Percentiles rank a stretch among this genome's conserved stretches.
Conservation (phyloP, 2,329 filamentous ascomycete genomes). For the Seiridium cupressi region DNA sequence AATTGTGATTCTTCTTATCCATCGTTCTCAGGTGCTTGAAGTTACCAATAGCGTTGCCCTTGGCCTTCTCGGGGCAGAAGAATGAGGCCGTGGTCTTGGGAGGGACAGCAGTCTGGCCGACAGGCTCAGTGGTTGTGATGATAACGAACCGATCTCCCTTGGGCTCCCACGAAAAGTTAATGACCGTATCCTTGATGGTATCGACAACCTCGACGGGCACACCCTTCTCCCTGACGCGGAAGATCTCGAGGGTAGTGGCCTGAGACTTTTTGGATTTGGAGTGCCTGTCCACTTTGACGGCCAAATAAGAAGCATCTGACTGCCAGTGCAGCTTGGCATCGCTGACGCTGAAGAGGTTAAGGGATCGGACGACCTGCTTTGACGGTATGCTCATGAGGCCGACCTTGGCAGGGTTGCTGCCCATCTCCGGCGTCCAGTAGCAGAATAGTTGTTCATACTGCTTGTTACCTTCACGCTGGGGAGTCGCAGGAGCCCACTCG, state of each 20-base stretch:
- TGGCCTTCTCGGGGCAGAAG: slow-evolving; percentile 94
- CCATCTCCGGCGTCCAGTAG: slow-evolving; percentile 98
- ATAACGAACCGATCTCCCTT: slow-evolving; percentile 97
- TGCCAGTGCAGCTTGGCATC: slow-evolving; percentile 99
- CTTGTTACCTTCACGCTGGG: slow-evolving; percentile 82
- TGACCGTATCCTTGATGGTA: slow-evolving; percentile 95
- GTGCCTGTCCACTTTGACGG: slow-evolving; percentile 97
- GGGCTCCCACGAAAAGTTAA: slow-evolving; percentile 99
- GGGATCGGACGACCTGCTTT: slow-evolving; percentile 88
- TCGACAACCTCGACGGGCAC: slow-evolving; percentile 98
- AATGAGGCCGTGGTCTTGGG: slow-evolving; percentile 95
- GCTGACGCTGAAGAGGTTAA: slow-evolving; percentile 97
- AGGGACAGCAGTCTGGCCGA: slow-evolving; percentile 73
- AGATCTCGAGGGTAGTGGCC: slow-evolving; percentile 96
- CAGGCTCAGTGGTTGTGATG: slow-evolving; percentile 88
- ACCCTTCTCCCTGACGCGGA: slow-evolving; percentile 95
- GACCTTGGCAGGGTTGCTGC: slow-evolving; percentile 96
- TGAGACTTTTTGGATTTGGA: slow-evolving; percentile 99
- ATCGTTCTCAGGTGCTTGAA: slow-evolving; percentile 94
- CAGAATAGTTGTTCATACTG: slow-evolving; percentile 93
- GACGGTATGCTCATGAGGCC: slow-evolving; percentile 94
- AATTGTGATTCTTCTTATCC: slow-evolving; percentile 99
- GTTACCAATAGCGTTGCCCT: slow-evolving; percentile 78
- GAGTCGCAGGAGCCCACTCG: slow-evolving; percentile 88
- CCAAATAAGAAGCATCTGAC: slow-evolving; percentile 88